Evolutionary conservation across 805 yeast genomes (phyloP).

Genomic region (Metschnikowia peoriensis): DNA sequence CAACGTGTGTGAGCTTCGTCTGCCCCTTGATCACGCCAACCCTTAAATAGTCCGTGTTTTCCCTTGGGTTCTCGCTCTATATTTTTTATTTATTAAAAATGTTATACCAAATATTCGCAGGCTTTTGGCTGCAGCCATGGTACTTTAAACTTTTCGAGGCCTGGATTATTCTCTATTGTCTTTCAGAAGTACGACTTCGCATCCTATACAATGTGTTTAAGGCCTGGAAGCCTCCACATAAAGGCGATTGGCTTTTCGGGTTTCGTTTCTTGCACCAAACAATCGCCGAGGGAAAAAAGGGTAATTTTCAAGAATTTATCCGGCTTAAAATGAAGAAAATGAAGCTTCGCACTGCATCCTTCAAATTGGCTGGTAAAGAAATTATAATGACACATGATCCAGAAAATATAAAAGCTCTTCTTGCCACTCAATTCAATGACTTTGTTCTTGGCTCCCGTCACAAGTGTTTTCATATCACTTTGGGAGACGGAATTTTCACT

Average conservation of each 20-base stretch:
- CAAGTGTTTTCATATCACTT: conserved; percentile 29
- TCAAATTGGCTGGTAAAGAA: conserved; percentile 11
- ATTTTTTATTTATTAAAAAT: neutral
- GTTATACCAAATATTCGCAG: neutral
- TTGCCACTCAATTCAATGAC: conserved; percentile 39
- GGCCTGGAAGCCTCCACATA: conserved; percentile 5
- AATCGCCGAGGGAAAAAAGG: conserved; percentile 6
- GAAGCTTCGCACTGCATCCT: conserved; percentile 6
- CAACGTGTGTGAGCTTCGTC: no score
- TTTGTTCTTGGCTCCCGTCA: conserved; percentile 35
- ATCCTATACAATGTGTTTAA: conserved; percentile 2
- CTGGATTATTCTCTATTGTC: neutral
- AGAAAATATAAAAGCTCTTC: conserved; percentile 36
- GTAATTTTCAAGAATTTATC: conserved; percentile 10
- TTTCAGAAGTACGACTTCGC: neutral
- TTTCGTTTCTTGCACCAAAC: conserved; percentile 9
- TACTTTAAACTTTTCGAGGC: neutral
- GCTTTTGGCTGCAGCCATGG: conserved; percentile 1
- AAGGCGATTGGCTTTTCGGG: conserved; percentile 12
- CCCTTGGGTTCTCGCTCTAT: no score
- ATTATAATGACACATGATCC: conserved; percentile 29
- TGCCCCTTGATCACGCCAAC: no score
- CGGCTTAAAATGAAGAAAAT: conserved; percentile 2
- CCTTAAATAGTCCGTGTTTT: no score
- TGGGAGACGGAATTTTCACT: conserved; percentile 41